phyloP scores from a whole-genome alignment of 1,284 basidiomycete species.

The Ceratobasidium papillatum region DNA sequence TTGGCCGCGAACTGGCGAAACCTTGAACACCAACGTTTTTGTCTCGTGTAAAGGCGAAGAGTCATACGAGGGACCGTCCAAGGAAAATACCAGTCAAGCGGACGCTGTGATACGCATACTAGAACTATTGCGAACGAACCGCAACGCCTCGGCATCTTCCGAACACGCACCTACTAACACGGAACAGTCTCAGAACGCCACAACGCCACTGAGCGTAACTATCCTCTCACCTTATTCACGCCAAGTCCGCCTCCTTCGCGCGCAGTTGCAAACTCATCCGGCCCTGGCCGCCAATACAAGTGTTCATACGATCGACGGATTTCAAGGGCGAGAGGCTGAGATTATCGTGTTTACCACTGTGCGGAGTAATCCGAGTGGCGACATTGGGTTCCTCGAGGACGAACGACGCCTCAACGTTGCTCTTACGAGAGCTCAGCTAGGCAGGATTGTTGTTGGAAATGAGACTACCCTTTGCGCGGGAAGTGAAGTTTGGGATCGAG shows the following conservation, averaged over 20 bases:
- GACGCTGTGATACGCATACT: conserved; percentile 59
- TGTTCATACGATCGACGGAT: conserved; percentile 73
- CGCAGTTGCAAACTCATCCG: conserved; percentile 49
- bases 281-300: conserved; percentile 56
- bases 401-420: conserved; percentile 74
- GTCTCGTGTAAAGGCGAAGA: conserved; percentile 66
- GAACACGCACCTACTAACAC: background rate
- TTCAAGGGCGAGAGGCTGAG: conserved; percentile 79
- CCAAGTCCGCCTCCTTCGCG: conserved; percentile 54
- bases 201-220: conserved; percentile 55
- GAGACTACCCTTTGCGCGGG: conserved; percentile 58
- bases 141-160: conserved; percentile 9
- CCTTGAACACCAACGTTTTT: conserved; percentile 61
- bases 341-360: conserved; percentile 77
- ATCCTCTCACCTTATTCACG: conserved; percentile 68
- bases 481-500: conserved; percentile 14
- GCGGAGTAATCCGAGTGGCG: conserved; percentile 64
- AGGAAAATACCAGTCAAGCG: conserved; percentile 67
- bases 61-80: conserved; percentile 66
- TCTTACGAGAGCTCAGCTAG: conserved; percentile 73
- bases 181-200: conserved; percentile 27
- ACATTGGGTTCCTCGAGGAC: conserved; percentile 78
- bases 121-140: conserved; percentile 53
- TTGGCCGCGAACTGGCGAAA: conserved; percentile 57
- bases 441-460: conserved; percentile 72